phyloP scores from a whole-genome alignment of 2,329 filamentous ascomycete species.

The Phialocephala subalpina region DNA sequence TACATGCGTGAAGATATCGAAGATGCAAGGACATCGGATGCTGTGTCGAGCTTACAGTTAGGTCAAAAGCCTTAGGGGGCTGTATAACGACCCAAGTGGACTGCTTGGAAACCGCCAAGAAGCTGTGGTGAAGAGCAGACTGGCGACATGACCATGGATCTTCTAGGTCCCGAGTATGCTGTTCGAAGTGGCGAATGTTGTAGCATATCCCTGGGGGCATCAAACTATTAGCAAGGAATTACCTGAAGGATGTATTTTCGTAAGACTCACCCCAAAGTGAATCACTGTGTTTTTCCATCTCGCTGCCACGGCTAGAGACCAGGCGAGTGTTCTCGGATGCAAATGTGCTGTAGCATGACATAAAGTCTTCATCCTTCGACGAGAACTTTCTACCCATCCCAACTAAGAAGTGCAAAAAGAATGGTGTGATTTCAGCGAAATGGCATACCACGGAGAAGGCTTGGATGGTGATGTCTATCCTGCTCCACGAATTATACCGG shows the following conservation, averaged over 20 bases:
- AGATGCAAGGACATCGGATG: slow-evolving; percentile 4
- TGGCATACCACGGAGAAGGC: slow-evolving; percentile 14
- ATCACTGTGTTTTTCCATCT: slow-evolving; percentile 11
- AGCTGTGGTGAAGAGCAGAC: slow-evolving; percentile 8
- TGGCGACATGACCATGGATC: slow-evolving; percentile 14
- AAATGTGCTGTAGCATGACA: slow-evolving; percentile 15
- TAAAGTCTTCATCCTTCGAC: slow-evolving; percentile 15
- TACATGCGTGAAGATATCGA: slow-evolving; percentile 1
- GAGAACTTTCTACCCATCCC: slow-evolving; percentile 13
- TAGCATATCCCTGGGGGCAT: slow-evolving; percentile 8
- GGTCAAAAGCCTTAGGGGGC: slow-evolving; percentile 3
- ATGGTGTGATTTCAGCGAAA: slow-evolving; percentile 10
- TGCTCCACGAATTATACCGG: slow-evolving; percentile 13
- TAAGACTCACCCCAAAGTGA: slow-evolving; percentile 11
- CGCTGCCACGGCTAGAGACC: slow-evolving; percentile 12
- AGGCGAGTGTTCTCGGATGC: slow-evolving; percentile 10
- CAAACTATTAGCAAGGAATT: slow-evolving; percentile 7
- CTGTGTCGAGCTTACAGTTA: slow-evolving; percentile 7
- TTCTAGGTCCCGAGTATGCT: slow-evolving; percentile 12
- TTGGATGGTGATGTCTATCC: slow-evolving; percentile 10
- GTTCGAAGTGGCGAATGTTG: slow-evolving; percentile 13
- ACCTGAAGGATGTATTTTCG: slow-evolving; percentile 7
- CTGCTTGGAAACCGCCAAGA: slow-evolving; percentile 5
- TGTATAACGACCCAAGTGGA: slow-evolving; percentile 12
- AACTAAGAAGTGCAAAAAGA: slow-evolving; percentile 15